Conservation (phyloP, 2,329 filamentous ascomycete species). For the Aureobasidium lini region DNA sequence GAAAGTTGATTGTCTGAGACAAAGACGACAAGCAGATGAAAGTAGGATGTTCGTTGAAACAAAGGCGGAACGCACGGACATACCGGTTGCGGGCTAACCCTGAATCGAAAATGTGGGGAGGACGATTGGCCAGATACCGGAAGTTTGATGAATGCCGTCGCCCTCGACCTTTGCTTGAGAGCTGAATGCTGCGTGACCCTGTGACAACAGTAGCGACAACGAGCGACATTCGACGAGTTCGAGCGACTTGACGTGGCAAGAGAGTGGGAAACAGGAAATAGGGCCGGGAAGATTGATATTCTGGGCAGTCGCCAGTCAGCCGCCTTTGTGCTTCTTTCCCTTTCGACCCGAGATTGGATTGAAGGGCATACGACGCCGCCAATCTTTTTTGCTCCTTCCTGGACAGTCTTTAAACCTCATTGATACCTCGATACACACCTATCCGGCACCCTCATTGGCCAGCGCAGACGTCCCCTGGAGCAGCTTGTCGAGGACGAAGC, state of each 20-base stretch:
- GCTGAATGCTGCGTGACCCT: neutral
- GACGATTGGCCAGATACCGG: neutral
- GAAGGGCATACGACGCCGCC: slow-evolving; percentile 9
- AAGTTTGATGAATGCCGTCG: slow-evolving; percentile 2
- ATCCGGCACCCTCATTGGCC: neutral
- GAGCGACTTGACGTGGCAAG: neutral
- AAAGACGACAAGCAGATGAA: neutral
- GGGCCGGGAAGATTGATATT: neutral
- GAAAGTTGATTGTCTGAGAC: neutral
- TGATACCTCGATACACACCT: neutral
- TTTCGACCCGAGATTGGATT: slow-evolving; percentile 10
- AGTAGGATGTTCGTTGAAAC: slow-evolving; percentile 5
- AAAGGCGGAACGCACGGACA: neutral
- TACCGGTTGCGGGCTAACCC: neutral
- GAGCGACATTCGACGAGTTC: neutral
- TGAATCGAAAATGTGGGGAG: slow-evolving; percentile 4
- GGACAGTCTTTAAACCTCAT: neutral
- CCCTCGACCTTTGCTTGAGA: neutral
- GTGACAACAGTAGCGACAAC: neutral
- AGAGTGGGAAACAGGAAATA: neutral
- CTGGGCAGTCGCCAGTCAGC: slow-evolving; percentile 2
- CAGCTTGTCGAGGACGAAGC: neutral
- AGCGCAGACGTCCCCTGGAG: neutral
- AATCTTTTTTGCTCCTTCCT: slow-evolving; percentile 9
- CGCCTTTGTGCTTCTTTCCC: slow-evolving; percentile 12